A percentile compares a stretch with the other conserved stretches of the same genome.
These are phyloP conservation scores for Mycogone perniciosa DNA, from an alignment of 2,329 filamentous ascomycete genomes.

Conservation along the genomic window DNA sequence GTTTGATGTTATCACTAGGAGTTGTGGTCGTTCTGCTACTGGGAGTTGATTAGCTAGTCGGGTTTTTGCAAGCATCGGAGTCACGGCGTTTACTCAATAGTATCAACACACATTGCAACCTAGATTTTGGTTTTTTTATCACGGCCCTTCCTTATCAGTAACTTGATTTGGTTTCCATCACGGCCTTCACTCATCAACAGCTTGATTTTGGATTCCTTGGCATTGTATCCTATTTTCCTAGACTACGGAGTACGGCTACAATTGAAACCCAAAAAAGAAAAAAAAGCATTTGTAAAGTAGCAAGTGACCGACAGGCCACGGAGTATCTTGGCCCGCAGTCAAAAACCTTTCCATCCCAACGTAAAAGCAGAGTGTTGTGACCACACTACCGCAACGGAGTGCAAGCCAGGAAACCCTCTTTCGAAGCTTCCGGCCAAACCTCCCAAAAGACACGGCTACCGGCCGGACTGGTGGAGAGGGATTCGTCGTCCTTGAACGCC, in stretches of 20 bases:
- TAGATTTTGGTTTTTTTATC: too few relatives aligned
- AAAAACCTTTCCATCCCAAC: conserved; percentile 18
- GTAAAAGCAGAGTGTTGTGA: conserved; percentile 11
- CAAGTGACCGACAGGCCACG: conserved; percentile 30
- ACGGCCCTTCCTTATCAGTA: too few relatives aligned
- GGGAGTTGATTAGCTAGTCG: background rate
- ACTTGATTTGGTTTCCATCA: too few relatives aligned
- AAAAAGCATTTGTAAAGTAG: conserved; percentile 16
- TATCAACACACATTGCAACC: too few relatives aligned
- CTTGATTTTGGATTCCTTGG: background rate
- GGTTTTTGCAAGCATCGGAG: background rate
- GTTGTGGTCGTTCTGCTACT: background rate
- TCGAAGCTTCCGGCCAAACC: conserved; percentile 17
- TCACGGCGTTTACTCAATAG: background rate
- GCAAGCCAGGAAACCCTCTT: conserved; percentile 5
- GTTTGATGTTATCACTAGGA: too few relatives aligned
- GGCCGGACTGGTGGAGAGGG: conserved; percentile 2
- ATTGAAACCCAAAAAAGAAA: conserved; percentile 2
- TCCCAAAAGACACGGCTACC: conserved; percentile 15
- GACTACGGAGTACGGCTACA: conserved; percentile 33
- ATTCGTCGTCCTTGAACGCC: conserved; percentile 19
- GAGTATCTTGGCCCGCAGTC: conserved; percentile 26
- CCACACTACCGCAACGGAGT: conserved; percentile 6
- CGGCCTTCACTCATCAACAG: background rate
- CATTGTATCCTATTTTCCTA: conserved; percentile 20